Evolutionary conservation across 805 yeast genomes (phyloP).

Genomic region (Millerago galiae): DNA sequence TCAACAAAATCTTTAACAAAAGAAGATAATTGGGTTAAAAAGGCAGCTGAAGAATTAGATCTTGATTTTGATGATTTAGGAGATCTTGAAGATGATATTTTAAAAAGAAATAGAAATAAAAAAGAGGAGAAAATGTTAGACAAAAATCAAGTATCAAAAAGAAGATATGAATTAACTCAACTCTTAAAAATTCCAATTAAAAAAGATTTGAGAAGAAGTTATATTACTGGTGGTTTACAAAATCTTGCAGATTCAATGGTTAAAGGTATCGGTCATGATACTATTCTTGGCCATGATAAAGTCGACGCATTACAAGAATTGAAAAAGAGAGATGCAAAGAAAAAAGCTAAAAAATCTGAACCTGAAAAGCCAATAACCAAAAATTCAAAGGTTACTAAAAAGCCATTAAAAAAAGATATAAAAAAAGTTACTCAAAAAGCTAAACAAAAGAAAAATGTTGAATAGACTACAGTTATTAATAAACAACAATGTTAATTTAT

Average conservation of each 20-base stretch:
- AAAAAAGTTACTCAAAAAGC: background rate
- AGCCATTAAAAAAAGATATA: background rate
- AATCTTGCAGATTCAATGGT: conserved; percentile 75
- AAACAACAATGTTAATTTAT: background rate
- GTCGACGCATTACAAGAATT: conserved; percentile 64
- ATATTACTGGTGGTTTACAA: conserved; percentile 70
- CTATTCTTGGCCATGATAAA: conserved; percentile 64
- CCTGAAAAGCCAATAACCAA: background rate
- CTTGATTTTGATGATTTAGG: conserved; percentile 64
- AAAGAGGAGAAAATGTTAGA: conserved; percentile 46
- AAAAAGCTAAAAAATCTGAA: background rate
- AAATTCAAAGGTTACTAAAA: no score
- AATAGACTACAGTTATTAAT: background rate
- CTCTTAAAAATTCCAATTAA: conserved; percentile 50
- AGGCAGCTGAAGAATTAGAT: conserved; percentile 93
- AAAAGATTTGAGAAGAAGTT: conserved; percentile 60
- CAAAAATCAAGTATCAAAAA: conserved; percentile 39
- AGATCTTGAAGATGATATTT: conserved; percentile 49
- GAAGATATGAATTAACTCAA: conserved; percentile 47
- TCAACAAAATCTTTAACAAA: conserved; percentile 53
- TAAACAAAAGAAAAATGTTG: background rate
- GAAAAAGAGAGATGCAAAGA: conserved; percentile 21
- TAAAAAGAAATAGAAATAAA: conserved; percentile 56
- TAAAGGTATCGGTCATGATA: conserved; percentile 57
- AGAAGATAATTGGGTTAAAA: conserved; percentile 74